These are phyloP conservation scores for Corchorus capsularis DNA, from an alignment of 345 rosid genomes.

Conservation along the genomic window DNA sequence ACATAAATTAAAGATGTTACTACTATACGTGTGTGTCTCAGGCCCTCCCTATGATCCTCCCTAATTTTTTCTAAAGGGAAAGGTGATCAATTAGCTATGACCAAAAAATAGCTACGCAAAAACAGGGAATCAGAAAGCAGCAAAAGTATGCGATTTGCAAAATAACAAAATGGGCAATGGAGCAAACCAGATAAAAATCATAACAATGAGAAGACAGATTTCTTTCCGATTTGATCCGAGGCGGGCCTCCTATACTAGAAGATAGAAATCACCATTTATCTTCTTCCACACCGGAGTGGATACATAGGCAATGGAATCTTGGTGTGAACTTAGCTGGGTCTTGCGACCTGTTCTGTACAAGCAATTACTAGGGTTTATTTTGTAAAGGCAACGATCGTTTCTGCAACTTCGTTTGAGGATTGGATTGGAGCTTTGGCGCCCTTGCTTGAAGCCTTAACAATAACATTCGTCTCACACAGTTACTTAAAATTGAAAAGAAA, in stretches of 20 bases:
- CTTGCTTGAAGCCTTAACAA: background rate
- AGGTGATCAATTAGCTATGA: too few relatives aligned
- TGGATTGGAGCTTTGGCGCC: background rate
- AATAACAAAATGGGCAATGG: background rate
- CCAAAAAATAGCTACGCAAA: background rate
- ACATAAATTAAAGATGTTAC: too few relatives aligned
- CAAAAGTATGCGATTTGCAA: background rate
- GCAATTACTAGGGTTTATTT: constrained; percentile 53
- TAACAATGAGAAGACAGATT: constrained; percentile 83
- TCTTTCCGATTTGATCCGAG: constrained; percentile 78
- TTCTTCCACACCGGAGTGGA: constrained; percentile 83
- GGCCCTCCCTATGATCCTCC: too few relatives aligned
- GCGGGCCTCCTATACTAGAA: constrained; percentile 80
- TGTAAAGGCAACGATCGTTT: constrained; percentile 82
- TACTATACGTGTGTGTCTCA: too few relatives aligned
- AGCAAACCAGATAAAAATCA: constrained; percentile 87
- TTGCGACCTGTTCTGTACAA: constrained; percentile 69
- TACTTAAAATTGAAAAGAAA: background rate
- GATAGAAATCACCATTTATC: constrained; percentile 87
- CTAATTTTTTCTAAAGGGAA: too few relatives aligned
- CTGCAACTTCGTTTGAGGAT: constrained; percentile 68
- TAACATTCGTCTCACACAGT: background rate
- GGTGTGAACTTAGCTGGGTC: constrained; percentile 91
- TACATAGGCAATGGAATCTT: constrained; percentile 80
- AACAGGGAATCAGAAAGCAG: background rate